These are phyloP conservation scores for Hirschioporus abietinus DNA, from an alignment of 768 basidiomycete species.

Conservation along the genomic window DNA sequence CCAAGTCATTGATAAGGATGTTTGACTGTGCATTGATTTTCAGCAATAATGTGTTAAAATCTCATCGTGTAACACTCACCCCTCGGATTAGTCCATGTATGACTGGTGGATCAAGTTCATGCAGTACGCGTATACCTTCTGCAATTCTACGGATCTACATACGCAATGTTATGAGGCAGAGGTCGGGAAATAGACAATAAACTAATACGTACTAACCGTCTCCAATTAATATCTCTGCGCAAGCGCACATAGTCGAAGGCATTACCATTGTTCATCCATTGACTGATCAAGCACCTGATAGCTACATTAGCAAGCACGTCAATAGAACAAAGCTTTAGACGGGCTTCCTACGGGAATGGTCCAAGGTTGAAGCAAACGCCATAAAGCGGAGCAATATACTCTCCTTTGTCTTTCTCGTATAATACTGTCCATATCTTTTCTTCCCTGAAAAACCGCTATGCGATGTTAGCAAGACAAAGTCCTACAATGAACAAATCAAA, in stretches of 20 bases:
- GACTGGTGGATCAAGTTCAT: neutral
- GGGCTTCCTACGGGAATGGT: conserved; percentile 43
- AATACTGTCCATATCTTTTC: conserved; percentile 49
- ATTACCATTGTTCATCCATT: conserved; percentile 2
- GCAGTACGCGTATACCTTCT: conserved; percentile 2
- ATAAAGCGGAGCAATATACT: conserved; percentile 51
- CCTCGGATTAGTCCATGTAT: neutral
- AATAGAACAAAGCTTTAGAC: neutral
- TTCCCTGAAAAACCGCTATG: conserved; percentile 47
- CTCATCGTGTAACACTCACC: neutral
- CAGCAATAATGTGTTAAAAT: neutral
- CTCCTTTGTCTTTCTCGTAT: conserved; percentile 47
- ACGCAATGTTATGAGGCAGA: neutral
- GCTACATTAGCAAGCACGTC: neutral
- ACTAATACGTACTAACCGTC: neutral
- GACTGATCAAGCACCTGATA: neutral
- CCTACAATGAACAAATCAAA: conserved; percentile 3
- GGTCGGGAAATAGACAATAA: neutral
- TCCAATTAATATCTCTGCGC: neutral
- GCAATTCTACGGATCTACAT: conserved; percentile 1
- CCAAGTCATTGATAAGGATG: neutral
- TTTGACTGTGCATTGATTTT: neutral
- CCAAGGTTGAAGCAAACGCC: conserved; percentile 51
- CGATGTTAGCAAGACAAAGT: conserved; percentile 1
- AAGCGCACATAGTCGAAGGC: neutral